Evolutionary conservation across 2,329 filamentous ascomycete genomes (phyloP), one percentile per base, ranked within the genome.

Genomic region (Pseudogymnoascus sp.): DNA sequence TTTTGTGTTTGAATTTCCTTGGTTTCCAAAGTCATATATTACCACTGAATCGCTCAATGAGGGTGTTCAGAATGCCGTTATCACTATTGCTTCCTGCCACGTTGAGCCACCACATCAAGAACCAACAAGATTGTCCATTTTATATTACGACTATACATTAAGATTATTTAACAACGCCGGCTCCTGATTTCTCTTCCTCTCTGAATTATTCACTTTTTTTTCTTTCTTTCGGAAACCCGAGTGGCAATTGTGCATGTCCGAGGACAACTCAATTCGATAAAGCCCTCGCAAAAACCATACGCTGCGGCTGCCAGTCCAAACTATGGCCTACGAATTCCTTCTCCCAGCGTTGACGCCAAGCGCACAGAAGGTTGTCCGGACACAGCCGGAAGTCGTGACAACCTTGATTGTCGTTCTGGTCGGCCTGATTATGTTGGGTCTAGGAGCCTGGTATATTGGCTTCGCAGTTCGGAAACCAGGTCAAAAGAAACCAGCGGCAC

Each of bases 271-370:
- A 19, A 19, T 19, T 41, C 38, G 7, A 41, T 46, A 6, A 26
- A 26, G 41, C 41, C 14, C n/a, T 16, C n/a, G 5, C n/a, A 16
- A 10, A 43, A 24, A 43, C 19, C 7, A 53, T 31, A 53, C 26
- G 46, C 26, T 10, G 14, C 26, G 8, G 24, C 24, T 31, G 24
- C 24, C 46, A 28, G 24, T 50, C n/a, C 16, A 11, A 26, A n/a
- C 16, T 33, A 56, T 56, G 50, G 50, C 50, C 14, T 56, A 56
- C 50, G 50, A 56, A 56, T 56, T 56, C n/a, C 50, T 56, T 12
- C 50, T 56, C 8, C 50, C 50, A n/a, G 50, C 50, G 5, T 33
- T 56, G 12, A 56, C 50, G 28, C 50, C 50, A 33, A 56, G 22
- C 50, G 50, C 50, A 33, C 50, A 56, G 10, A 56, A 56, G 28